Evolutionary conservation across 2,329 filamentous ascomycete genomes (phyloP), one percentile per base, ranked within the genome.

Genomic region (Colletotrichum lupini): DNA sequence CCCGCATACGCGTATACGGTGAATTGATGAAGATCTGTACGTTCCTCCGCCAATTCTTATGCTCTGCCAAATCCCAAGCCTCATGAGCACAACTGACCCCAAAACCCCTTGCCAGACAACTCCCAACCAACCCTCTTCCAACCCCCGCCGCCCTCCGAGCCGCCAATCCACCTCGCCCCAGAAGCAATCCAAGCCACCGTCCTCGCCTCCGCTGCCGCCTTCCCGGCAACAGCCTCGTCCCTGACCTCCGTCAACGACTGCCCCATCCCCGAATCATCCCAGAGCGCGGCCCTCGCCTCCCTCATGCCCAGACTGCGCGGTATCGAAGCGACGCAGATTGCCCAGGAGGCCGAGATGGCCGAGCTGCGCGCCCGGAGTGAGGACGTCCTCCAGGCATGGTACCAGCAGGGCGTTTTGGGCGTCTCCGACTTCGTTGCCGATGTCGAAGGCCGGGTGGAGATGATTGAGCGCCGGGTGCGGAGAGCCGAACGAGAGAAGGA

Each of bases 341-440:
- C 89, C 19, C 92, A 94, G 81, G 86, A 82, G 52, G 85, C 86
- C 60, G 90, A 92, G 80, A 89, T 94, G 74, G 89, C 88, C 26
- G 89, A 89, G 80, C 87, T 93, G 79, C 88, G 90, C 80, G 88
- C 83, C 74, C 88, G 87, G 76, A 95, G 89, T 83, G 93, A 91
- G 81, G 81, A 81, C 75, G 84, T 89, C 28, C 82, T 95, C 72
- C 88, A 92, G 76, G 82, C 86, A 46, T 97, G 94, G 92, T 95
- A 96, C 82, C 92, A 95, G 80, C 85, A 90, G 28, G 90, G 91
- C 4, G 86, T 97, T 56, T 84, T 97, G 60, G 88, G 88, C 12
- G 90, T 90, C 76, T 92, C 92, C 0, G 89, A 91, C 76, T 88
- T 89, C 71, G 92, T 95, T 84, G 92, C 92, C 26, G 90, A 92